Base-by-base conservation (phyloP, 176 grass and related monocot species). In the Oryza officinalis region DNA sequence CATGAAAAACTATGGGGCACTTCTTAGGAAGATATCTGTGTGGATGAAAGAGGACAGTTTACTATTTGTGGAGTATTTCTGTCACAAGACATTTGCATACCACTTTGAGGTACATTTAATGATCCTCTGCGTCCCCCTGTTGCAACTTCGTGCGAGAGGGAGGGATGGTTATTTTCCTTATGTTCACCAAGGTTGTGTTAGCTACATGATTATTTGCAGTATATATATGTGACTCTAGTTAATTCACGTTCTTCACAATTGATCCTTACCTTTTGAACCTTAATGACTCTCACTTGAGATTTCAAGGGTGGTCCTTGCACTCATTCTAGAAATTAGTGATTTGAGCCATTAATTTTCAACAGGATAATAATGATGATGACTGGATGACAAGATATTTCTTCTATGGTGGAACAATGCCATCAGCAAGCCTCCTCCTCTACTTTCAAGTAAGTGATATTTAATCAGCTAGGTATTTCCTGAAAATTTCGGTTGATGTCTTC, bases 351-450 rank as follows among this genome's bases (percentile, higher is more conserved):
- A 30, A 71, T 67, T 73, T 59, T 88, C 50, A 71, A 60, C 80
- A 98, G 92, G 92, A 98, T 71, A 98, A 94, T 30, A 98, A 93
- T 82, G 95, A 94, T 65, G 95, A 97, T 81, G 95, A 97, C 43
- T 97, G 95, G 95, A 98, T 98, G 72, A 98, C 95, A 38, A 89
- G 90, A 75, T 98, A 98, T 89, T 98, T 94, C 81, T 98, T 98
- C 86, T 86, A 84, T 77, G 92, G 95, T 88, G 92, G 95, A 78
- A 98, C 95, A 71, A 94, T 93, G 95, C 90, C 85, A n/a, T 98
- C 92, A 25, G 92, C 95, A 46, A 90, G 91, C 78, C 87, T 98
- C 28, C 92, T 98, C 73, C 95, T 98, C 13, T 98, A 98, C 76
- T 94, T 98, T 90, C 95, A 98, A 90, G 92, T 98, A 81, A 54